Evolutionary conservation across 2,329 filamentous ascomycete genomes (phyloP), one percentile per base, ranked within the genome.

Genomic region (Fusarium phyllophilum): DNA sequence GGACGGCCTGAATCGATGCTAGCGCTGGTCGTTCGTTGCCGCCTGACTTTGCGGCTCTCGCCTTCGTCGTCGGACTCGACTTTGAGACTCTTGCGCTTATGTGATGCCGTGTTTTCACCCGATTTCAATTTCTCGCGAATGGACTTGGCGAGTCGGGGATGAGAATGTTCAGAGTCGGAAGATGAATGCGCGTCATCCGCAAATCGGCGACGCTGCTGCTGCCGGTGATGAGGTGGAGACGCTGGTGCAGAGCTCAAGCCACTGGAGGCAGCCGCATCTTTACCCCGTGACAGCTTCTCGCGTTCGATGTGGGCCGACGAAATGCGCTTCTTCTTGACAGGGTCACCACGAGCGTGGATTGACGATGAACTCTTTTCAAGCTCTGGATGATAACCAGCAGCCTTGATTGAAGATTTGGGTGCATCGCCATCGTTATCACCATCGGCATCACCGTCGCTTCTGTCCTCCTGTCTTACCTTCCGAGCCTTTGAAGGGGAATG

Each of bases 381-480:
- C 33, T 85, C 83, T 63, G 81, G 72, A 22, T 54, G 73, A 54
- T 66, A 72, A 24, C 78, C 82, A 63, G 79, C 68, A 52, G 78
- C 79, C 48, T 78, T 75, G 62, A 79, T 78, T 52, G 82, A 80
- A 57, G 81, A 77, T 63, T 78, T 82, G 34, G 81, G 78, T 22
- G 77, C 80, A 15, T 90, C 89, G 69, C 44, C 55, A 31, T 62
- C 62, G 24, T 48, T 34, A 33, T 66, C 63, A 20, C 42, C 58
- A 38, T 68, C 63, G 31, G 82, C 85, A 69, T 90, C 89, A 63
- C 86, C 85, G 65, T 90, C 89, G 75, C 87, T 89, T 77, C 85
- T 88, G 78, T 91, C 89, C 79, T 92, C 91, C 73, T 91, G 89
- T 79, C 91, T 92, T 52, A 89, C 84, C 81, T 91, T 92, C 67